phyloP scores from a whole-genome alignment of 2,329 filamentous ascomycete genomes.

The Apiospora phragmitis region DNA sequence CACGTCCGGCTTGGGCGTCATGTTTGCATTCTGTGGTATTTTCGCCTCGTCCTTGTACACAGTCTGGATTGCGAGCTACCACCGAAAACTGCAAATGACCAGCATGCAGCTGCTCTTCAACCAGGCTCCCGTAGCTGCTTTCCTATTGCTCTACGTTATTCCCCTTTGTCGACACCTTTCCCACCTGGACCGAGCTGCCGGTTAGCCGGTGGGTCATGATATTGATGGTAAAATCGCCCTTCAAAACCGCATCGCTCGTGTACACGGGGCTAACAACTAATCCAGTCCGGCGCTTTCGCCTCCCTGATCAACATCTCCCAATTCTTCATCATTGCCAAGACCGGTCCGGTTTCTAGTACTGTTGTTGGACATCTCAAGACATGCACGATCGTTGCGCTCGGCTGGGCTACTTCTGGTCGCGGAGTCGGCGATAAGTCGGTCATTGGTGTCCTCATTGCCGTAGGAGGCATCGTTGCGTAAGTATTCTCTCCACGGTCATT shows the following conservation, averaged over 20 bases:
- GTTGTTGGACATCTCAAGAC: slow-evolving; percentile 68
- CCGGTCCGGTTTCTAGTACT: slow-evolving; percentile 63
- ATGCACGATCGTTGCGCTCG: slow-evolving; percentile 63
- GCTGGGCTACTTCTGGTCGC: slow-evolving; percentile 59
- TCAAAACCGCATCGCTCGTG: neutral
- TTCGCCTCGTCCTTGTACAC: slow-evolving; percentile 68
- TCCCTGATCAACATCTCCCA: slow-evolving; percentile 66
- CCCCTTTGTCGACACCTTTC: slow-evolving; percentile 67
- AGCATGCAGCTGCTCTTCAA: slow-evolving; percentile 71
- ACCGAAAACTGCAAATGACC: slow-evolving; percentile 64
- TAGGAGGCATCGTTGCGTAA: slow-evolving; percentile 59
- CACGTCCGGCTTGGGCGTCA: slow-evolving; percentile 58
- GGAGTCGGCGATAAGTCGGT: slow-evolving; percentile 56
- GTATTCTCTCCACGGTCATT: slow-evolving; percentile 25
- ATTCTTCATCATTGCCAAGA: slow-evolving; percentile 63
- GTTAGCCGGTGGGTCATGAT: slow-evolving; percentile 59
- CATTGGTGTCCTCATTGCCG: slow-evolving; percentile 54
- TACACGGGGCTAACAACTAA: slow-evolving; percentile 18
- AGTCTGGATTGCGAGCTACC: slow-evolving; percentile 67
- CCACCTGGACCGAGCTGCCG: slow-evolving; percentile 53
- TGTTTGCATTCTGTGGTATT: slow-evolving; percentile 65
- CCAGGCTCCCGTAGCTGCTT: slow-evolving; percentile 63
- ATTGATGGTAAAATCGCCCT: slow-evolving; percentile 47
- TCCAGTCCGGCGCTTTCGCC: slow-evolving; percentile 62
- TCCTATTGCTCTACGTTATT: slow-evolving; percentile 65